phyloP scores from a whole-genome alignment of 306 rosid genomes.

The Medicago truncatula region MtrunA17r5.0-ANR NC_053046.1:16823501-16824000 shows the following conservation, averaged over 20 bases:
- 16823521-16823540: slow-evolving; percentile 50
- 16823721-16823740: neutral
- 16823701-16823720: neutral
- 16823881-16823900: slow-evolving; percentile 68
- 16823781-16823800: slow-evolving; percentile 9
- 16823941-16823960: slow-evolving; percentile 39
- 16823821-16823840: slow-evolving; percentile 72
- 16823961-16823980: slow-evolving; percentile 54
- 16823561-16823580: neutral
- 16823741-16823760: slow-evolving; percentile 22
- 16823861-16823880: slow-evolving; percentile 80
- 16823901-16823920: slow-evolving; percentile 78
- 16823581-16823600: neutral
- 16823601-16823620: too few relatives aligned
- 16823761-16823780: slow-evolving; percentile 1
- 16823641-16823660: neutral
- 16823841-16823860: slow-evolving; percentile 43
- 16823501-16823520: slow-evolving; percentile 76
- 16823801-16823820: slow-evolving; percentile 1
- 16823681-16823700: neutral
- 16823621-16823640: neutral
- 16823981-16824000: slow-evolving; percentile 55
- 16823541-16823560: slow-evolving; percentile 44
- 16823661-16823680: neutral
- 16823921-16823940: slow-evolving; percentile 45